Conservation (phyloP, 2,329 filamentous ascomycete species). For the Leptographium wingfieldii region DNA sequence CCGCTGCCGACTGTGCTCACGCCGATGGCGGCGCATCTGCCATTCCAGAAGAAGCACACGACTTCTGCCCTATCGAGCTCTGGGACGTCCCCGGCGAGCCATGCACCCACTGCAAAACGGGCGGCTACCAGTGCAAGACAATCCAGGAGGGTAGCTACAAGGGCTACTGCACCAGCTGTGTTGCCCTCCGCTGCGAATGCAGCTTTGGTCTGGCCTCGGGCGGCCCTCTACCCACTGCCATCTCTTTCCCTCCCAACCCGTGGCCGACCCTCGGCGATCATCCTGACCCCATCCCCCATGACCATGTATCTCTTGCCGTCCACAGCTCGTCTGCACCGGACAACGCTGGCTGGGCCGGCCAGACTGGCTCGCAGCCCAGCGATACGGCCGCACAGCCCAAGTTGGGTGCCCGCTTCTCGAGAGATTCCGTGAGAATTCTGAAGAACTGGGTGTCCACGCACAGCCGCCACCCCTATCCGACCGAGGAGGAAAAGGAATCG, state of each 20-base stretch:
- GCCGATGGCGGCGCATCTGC: slow-evolving; percentile 12
- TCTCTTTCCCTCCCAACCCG: slow-evolving; percentile 30
- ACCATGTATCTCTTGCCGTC: slow-evolving; percentile 9
- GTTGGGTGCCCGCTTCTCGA: slow-evolving; percentile 63
- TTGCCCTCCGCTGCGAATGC: slow-evolving; percentile 44
- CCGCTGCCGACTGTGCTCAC: slow-evolving; percentile 11
- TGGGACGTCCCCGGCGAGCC: slow-evolving; percentile 33
- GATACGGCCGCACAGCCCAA: slow-evolving; percentile 34
- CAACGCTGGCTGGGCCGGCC: neutral
- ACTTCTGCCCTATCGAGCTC: slow-evolving; percentile 16
- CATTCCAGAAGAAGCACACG: neutral
- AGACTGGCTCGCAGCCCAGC: slow-evolving; percentile 13
- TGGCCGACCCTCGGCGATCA: slow-evolving; percentile 33
- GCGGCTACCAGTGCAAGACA: slow-evolving; percentile 46
- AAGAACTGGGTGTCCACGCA: slow-evolving; percentile 79
- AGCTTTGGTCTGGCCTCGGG: slow-evolving; percentile 34
- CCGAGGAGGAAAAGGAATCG: slow-evolving; percentile 71
- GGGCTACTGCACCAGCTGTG: slow-evolving; percentile 50
- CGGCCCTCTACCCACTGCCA: slow-evolving; percentile 20
- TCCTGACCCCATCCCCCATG: slow-evolving; percentile 25
- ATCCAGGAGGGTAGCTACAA: slow-evolving; percentile 46
- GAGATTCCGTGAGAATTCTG: slow-evolving; percentile 65
- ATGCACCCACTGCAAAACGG: slow-evolving; percentile 38
- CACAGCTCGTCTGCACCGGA: slow-evolving; percentile 3
- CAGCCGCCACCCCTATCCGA: slow-evolving; percentile 74